Conservation (phyloP, 805 yeast genomes). For the Dipodascus albidus region DNA sequence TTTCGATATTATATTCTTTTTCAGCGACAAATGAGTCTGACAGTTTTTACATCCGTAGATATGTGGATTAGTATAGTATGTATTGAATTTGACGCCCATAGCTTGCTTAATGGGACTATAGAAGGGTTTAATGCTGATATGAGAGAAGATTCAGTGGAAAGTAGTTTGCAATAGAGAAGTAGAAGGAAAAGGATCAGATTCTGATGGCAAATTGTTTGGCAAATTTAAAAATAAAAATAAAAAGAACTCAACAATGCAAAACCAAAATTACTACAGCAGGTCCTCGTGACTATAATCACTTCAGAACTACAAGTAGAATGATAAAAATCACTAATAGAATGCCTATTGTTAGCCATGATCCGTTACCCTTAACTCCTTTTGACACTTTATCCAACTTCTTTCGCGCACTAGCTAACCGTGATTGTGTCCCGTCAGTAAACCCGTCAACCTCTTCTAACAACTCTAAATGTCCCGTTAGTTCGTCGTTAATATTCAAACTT, state of each 20-base stretch:
- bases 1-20: conserved; percentile 28
- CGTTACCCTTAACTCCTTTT: conserved; percentile 28
- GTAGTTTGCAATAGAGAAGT: background rate
- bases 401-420: conserved; percentile 25
- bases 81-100: conserved; percentile 40
- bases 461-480: conserved; percentile 26
- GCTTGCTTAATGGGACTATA: background rate
- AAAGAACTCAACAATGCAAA: background rate
- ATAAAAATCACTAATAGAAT: conserved; percentile 24
- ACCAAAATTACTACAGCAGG: background rate
- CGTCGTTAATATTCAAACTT: conserved; percentile 28
- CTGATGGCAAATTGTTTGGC: background rate
- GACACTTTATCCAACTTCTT: conserved; percentile 26
- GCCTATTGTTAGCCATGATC: conserved; percentile 25
- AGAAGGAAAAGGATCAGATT: background rate
- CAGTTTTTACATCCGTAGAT: conserved; percentile 31
- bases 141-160: background rate
- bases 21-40: conserved; percentile 31
- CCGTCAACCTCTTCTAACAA: conserved; percentile 29
- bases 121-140: background rate
- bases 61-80: conserved; percentile 25
- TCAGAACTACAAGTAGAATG: conserved; percentile 25
- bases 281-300: conserved; percentile 5
- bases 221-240: background rate
- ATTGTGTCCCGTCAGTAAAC: conserved; percentile 25